phyloP scores from a whole-genome alignment of 371 early-diverging fungal species.

The Furculomyces boomerangus region DNA sequence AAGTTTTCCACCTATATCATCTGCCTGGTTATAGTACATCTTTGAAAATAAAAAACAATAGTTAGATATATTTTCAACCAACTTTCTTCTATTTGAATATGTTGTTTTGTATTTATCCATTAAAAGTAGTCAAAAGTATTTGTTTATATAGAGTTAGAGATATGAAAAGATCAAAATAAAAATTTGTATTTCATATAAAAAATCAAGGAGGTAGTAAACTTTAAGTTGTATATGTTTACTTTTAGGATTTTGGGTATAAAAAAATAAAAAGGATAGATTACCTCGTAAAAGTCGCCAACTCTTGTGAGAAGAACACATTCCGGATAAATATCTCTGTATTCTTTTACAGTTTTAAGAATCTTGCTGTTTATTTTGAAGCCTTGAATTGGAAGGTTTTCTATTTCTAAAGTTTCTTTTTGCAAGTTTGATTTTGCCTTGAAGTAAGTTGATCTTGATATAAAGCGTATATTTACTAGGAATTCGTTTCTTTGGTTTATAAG shows the following conservation, averaged over 20 bases:
- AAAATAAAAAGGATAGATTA: slow-evolving; percentile 9
- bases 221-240: slow-evolving; percentile 2
- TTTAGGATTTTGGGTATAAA: not conserved
- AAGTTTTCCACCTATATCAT: slow-evolving; percentile 33
- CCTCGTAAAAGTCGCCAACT: slow-evolving; percentile 86
- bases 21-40: slow-evolving; percentile 65
- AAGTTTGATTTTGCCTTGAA: no score
- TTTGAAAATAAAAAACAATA: no score
- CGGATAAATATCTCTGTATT: slow-evolving; percentile 45
- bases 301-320: slow-evolving; percentile 65
- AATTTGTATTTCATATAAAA: no score
- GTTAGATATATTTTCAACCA: no score
- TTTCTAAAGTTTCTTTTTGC: no score
- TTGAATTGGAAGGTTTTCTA: not conserved
- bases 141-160: slow-evolving; percentile 8
- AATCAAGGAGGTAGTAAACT: no score
- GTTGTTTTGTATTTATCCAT: no score
- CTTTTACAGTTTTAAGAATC: slow-evolving; percentile 30
- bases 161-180: not conserved
- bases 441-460: no score
- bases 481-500: no score
- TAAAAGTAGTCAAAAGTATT: no score
- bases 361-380: slow-evolving; percentile 7
- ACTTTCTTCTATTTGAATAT: no score
- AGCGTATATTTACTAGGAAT: no score